Conservation (phyloP, 2,329 filamentous ascomycete species). For the Kalaharituber pfeilii region DNA sequence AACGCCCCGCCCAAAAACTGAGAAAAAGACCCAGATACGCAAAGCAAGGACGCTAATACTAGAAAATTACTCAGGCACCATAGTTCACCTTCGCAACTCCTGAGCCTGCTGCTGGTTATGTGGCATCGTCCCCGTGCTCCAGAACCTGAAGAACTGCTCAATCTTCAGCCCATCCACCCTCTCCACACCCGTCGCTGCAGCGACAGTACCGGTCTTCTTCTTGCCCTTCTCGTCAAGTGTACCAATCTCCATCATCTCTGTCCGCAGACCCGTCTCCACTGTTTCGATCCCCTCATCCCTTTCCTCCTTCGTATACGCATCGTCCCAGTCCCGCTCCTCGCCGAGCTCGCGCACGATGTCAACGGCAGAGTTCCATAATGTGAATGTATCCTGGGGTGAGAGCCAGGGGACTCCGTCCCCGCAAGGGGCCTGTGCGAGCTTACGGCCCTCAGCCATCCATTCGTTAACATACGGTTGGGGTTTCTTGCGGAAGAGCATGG, state of each 20-base stretch:
- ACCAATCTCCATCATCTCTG: conserved; percentile 1
- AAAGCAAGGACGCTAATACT: too few relatives aligned
- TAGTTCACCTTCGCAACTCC: too few relatives aligned
- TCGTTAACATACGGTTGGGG: conserved; percentile 40
- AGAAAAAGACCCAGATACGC: too few relatives aligned
- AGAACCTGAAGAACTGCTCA: conserved; percentile 32
- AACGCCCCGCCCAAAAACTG: too few relatives aligned
- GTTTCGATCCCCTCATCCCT: conserved; percentile 33
- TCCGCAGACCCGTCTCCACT: conserved; percentile 31
- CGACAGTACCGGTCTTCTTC: conserved; percentile 24
- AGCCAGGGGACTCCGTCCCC: conserved; percentile 22
- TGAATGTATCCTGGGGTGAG: conserved; percentile 28
- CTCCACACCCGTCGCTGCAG: conserved; percentile 30
- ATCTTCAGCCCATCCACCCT: conserved; percentile 27
- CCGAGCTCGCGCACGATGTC: conserved; percentile 24
- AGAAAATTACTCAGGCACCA: too few relatives aligned
- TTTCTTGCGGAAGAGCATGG: conserved; percentile 40
- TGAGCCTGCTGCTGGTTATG: conserved; percentile 21
- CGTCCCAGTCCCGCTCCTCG: conserved; percentile 33
- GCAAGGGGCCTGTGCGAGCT: conserved; percentile 10
- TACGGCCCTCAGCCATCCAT: conserved; percentile 36
- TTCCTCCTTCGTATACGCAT: conserved; percentile 37
- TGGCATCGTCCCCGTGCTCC: conserved; percentile 31
- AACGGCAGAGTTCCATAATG: conserved; percentile 39
- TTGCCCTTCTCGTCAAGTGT: not conserved